Base-by-base conservation (phyloP, 108 stramenopile genomes). In the Mediolabrus comicus region DNA sequence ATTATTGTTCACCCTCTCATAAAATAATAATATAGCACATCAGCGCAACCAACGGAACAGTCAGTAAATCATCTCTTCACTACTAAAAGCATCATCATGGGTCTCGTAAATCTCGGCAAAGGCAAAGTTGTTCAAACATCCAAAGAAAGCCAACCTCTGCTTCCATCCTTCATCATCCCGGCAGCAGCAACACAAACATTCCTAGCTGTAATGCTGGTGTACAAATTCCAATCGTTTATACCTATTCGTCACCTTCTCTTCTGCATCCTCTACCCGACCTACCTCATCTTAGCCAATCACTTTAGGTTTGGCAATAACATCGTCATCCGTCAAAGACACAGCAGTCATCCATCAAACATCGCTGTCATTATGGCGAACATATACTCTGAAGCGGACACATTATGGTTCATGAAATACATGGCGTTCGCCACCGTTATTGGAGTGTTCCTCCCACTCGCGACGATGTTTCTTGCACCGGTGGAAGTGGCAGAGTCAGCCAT, bases 371-470 rank as follows among this genome's bases (percentile, higher is more conserved):
- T 43, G 14, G 30, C 64, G 4, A 51, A 31, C 10, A n/a, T 65
- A 8, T 65, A 28, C 51, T 65, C 64, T 4, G 64, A 28, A 65
- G 17, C 51, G 16, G 64, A 65, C 26, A 12, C 46, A 3, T 7
- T 7, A 33, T 65, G 64, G 64, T 65, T 65, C 64, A 16, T 5
- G n/a, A 27, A 17, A n/a, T 65, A 65, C 64, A 65, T 49, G 64
- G 0, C 22, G 3, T 33, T 43, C 25, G 51, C 51, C 16, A 24
- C 64, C 5, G 52, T 4, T 16, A 16, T 65, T 24, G 64, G 64
- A 12, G 26, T 29, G 6, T 27, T 43, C 25, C 29, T 65, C 17
- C 64, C 64, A 19, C 51, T 65, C 25, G 10, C 19, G 31, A 51
- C 64, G 12, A 26, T 49, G 17, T 16, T 29, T 4, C 14, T 25